Percentiles rank a stretch among this genome's conserved stretches.
phyloP scores from a whole-genome alignment of 495 filamentous ascomycete species.

The Trichocladium uniseriatum region DNA sequence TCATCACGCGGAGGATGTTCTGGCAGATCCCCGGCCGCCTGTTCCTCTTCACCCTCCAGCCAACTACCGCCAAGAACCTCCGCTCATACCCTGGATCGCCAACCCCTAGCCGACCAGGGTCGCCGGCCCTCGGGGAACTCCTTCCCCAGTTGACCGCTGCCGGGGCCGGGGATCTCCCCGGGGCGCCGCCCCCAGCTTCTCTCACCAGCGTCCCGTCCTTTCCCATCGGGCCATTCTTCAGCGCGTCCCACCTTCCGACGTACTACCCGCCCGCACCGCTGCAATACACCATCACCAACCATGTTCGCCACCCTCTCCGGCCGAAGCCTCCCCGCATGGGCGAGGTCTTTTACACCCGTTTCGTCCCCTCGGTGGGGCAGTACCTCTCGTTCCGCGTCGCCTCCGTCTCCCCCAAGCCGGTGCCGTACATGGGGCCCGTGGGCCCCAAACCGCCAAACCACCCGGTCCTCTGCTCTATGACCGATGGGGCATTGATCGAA shows the following conservation, averaged over 20 bases:
- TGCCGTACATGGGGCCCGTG: conserved; percentile 46
- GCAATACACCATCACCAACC: conserved; percentile 70
- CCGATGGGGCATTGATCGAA: conserved; percentile 68
- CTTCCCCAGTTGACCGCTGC: conserved; percentile 11
- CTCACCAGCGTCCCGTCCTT: conserved; percentile 29
- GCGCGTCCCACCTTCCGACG: conserved; percentile 72
- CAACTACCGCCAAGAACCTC: conserved; percentile 32
- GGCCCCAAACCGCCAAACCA: conserved; percentile 28
- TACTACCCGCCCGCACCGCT: conserved; percentile 79
- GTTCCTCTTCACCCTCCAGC: conserved; percentile 80
- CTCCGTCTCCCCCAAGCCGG: conserved; percentile 45
- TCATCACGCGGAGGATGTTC: conserved; percentile 68
- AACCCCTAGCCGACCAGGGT: conserved; percentile 43
- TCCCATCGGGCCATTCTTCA: conserved; percentile 59
- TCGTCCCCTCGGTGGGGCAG: conserved; percentile 69
- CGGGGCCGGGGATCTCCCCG: conserved; percentile 24
- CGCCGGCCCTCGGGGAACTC: conserved; percentile 45
- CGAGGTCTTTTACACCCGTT: conserved; percentile 82
- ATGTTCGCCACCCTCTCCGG: conserved; percentile 75
- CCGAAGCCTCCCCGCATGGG: conserved; percentile 84
- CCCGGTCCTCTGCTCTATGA: conserved; percentile 29
- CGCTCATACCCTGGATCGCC: conserved; percentile 52
- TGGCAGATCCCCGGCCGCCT: conserved; percentile 86
- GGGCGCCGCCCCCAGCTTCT: conserved; percentile 22
- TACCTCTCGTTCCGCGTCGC: conserved; percentile 85